A percentile compares a stretch with the other conserved stretches of the same genome.
These are phyloP conservation scores for Trifolium pratense DNA, from an alignment of 306 rosid species.

Conservation along the genomic window DNA sequence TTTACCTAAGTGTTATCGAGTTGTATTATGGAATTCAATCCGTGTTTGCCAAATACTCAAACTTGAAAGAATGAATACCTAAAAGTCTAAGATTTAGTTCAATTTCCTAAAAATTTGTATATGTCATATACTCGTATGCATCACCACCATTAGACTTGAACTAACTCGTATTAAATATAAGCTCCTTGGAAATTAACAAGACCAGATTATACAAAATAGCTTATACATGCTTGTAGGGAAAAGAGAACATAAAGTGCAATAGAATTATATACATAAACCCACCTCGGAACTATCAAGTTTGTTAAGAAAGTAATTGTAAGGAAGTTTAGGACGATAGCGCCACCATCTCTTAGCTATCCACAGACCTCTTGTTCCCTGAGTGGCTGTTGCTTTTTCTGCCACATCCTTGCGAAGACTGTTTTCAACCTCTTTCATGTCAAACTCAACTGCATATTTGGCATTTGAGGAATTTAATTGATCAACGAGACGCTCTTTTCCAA, in stretches of 20 bases:
- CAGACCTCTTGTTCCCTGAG: slow-evolving; percentile 75
- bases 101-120: background rate
- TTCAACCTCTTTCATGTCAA: slow-evolving; percentile 99
- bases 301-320: slow-evolving; percentile 83
- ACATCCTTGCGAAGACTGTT: slow-evolving; percentile 88
- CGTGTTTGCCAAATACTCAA: background rate
- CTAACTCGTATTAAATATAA: slow-evolving; percentile 20
- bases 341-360: slow-evolving; percentile 99
- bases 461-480: slow-evolving; percentile 67
- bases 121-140: background rate
- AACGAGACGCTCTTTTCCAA: slow-evolving; percentile 65
- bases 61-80: background rate
- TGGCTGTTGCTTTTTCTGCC: slow-evolving; percentile 62
- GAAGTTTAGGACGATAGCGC: slow-evolving; percentile 92
- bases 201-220: slow-evolving; percentile 30
- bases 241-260: slow-evolving; percentile 23
- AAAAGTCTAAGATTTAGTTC: background rate
- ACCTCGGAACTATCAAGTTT: slow-evolving; percentile 97
- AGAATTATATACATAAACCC: slow-evolving; percentile 19
- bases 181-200: slow-evolving; percentile 28
- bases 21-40: background rate
- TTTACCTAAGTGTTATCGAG: background rate
- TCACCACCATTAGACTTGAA: slow-evolving; percentile 19
- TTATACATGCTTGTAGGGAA: background rate
- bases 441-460: slow-evolving; percentile 81